Percentiles rank a stretch among this genome's conserved stretches.
Conservation (phyloP, 768 basidiomycete species). For the Gymnopilus junonius region DNA sequence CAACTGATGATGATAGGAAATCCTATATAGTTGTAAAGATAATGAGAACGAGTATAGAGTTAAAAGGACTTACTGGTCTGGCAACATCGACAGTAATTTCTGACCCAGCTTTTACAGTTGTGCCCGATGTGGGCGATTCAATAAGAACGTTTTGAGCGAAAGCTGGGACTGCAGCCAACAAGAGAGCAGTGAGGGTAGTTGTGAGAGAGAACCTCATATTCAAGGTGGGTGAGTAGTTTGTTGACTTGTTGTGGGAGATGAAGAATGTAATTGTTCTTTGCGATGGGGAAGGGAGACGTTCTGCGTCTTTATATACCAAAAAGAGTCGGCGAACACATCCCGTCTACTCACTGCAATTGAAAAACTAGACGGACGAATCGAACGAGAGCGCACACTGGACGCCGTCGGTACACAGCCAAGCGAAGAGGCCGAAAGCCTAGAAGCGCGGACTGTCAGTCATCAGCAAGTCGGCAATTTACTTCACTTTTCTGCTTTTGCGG, state of each 20-base stretch:
- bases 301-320: not conserved
- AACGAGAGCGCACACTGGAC: too few species aligned
- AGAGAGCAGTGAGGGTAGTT: not conserved
- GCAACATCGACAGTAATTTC: not conserved
- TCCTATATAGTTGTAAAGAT: not conserved
- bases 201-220: not conserved
- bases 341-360: not conserved
- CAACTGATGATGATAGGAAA: not conserved
- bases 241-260: too few species aligned
- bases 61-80: not conserved
- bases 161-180: not conserved
- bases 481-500: too few species aligned
- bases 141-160: not conserved
- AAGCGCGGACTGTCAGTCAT: too few species aligned
- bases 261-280: not conserved
- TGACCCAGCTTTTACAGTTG: not conserved
- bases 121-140: not conserved
- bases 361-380: too few species aligned
- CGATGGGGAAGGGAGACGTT: not conserved
- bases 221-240: too few species aligned
- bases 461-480: too few species aligned
- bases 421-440: too few species aligned
- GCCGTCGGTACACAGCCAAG: too few species aligned
- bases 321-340: not conserved
- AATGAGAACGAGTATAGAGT: too few species aligned